Conservation (phyloP, 495 filamentous ascomycete species). For the Neurospora tetraspora region DNA sequence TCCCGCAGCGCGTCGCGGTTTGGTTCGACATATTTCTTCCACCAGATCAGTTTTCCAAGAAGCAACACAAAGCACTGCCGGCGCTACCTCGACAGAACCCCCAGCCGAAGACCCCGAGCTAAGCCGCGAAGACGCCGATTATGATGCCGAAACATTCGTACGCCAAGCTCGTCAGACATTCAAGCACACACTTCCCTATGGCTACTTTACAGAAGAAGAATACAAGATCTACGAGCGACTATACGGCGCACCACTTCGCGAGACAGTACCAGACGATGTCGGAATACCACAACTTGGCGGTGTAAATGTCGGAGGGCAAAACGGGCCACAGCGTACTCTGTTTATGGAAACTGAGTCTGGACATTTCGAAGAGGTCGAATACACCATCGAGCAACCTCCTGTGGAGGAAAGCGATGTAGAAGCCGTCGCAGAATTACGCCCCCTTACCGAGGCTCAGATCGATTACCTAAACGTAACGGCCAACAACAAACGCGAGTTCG, state of each 20-base stretch:
- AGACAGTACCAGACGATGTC: constrained; percentile 47
- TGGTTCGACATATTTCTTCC: constrained; percentile 30
- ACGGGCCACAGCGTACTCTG: constrained; percentile 15
- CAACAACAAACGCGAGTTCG: constrained; percentile 40
- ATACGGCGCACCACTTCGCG: constrained; percentile 59
- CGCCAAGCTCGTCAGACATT: constrained; percentile 61
- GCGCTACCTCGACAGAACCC: not conserved
- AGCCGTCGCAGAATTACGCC: not conserved
- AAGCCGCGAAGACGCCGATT: not conserved
- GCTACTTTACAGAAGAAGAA: constrained; percentile 58
- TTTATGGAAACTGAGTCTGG: constrained; percentile 52
- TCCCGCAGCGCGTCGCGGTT: constrained; percentile 2
- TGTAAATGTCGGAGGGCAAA: not conserved
- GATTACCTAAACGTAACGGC: constrained; percentile 35
- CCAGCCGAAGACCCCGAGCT: constrained; percentile 3
- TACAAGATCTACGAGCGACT: constrained; percentile 67
- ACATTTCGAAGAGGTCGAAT: constrained; percentile 50
- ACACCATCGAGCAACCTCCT: constrained; percentile 14
- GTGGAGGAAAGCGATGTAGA: constrained; percentile 4
- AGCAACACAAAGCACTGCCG: not conserved
- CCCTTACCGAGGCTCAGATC: constrained; percentile 9
- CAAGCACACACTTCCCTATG: constrained; percentile 69
- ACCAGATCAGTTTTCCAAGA: constrained; percentile 20
- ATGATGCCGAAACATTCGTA: constrained; percentile 52
- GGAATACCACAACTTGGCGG: constrained; percentile 31